Evolutionary conservation across 768 basidiomycete genomes (phyloP), one percentile per base, ranked within the genome.

Genomic region (Gymnopilus junonius): DNA sequence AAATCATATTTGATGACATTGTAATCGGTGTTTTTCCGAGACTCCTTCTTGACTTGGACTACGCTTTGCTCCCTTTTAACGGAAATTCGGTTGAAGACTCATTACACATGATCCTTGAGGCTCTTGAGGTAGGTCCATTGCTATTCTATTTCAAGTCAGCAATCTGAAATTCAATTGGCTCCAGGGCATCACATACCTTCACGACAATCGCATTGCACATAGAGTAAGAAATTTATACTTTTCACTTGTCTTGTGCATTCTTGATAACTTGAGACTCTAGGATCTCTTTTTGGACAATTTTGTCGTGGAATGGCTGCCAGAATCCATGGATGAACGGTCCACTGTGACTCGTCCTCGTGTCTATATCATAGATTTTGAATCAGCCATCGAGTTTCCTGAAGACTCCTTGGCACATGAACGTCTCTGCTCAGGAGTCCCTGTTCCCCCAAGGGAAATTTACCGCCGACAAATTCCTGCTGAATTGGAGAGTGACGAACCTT

Each of bases 241-340:
- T 2, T 10, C 8, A 7, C 7, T 20, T 40, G 15, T 31, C 8
- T 3, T 4, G 27, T n/a, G n/a, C n/a, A n/a, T 17, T 4, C 25
- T 17, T 14, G 17, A 21, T 6, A 10, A 53, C 15, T 40, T 11
- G 29, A 2, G 15, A n/a, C n/a, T 21, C 14, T 58, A 66, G 65
- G 65, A 66, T 39, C 23, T 66, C 2, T 66, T 63, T 45, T 25
- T 63, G 3, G 27, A 17, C 10, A 66, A 66, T 25, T 48, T 63
- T 5, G 35, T 63, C 15, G 21, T 66, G 6, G 58, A 66, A 34
- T 66, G 61, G 61, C 23, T 57, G 3, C 62, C 65, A 11, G 29
- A 53, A 5, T 59, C 61, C 17, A 8, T 3, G 25, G n/a, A n/a
- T n/a, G n/a, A n/a, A n/a, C n/a, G n/a, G n/a, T n/a, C n/a, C n/a